Base-by-base conservation (phyloP, 2,329 filamentous ascomycete genomes). In the Ceratocystis destructans region DNA sequence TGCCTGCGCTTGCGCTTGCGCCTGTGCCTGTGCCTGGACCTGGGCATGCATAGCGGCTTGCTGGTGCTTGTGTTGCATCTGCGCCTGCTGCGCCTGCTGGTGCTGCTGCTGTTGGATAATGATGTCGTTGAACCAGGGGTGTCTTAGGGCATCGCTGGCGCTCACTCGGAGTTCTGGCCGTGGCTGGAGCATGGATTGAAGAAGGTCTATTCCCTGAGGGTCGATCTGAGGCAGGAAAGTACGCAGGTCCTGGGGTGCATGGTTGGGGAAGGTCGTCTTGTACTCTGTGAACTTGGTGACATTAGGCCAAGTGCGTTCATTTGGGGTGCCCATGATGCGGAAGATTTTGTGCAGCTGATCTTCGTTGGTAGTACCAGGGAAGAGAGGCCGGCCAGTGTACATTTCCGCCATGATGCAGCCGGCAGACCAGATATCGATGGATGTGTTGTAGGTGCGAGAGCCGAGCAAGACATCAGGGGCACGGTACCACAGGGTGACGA, bases 351-450 rank as follows among this genome's bases (percentile, higher is more conserved):
- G 83, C 64, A 97, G 86, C 76, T 99, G 94, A 74, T 99, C 94
- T 76, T 99, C 94, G 75, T 99, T 99, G 46, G 94, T 96, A 1
- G 94, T 99, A 67, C 94, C 94, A 0, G 94, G 94, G 78, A 99
- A 99, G 5, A 99, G 82, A 0, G 94, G 94, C 20, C 94, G 84
- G 3, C 94, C 94, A 0, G 93, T 96, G 76, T 95, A 97, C 91
- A 99, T 96, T 77, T 99, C 94, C 8, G 94, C 94, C 94, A 99
- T 97, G 80, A 99, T 99, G 76, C 94, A 99, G 66, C 94, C 94
- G 5, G 94, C 94, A 5, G 90, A 96, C 94, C 94, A 99, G 74
- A 99, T 97, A 73, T 99, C 94, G 75, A 99, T 97, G 77, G 90
- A 96, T n/a, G 94, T 99, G 77, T 96, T 99, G 79, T 99, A 99